Conservation (phyloP, 768 basidiomycete genomes). For the Psilocybe cyanescens region DNA sequence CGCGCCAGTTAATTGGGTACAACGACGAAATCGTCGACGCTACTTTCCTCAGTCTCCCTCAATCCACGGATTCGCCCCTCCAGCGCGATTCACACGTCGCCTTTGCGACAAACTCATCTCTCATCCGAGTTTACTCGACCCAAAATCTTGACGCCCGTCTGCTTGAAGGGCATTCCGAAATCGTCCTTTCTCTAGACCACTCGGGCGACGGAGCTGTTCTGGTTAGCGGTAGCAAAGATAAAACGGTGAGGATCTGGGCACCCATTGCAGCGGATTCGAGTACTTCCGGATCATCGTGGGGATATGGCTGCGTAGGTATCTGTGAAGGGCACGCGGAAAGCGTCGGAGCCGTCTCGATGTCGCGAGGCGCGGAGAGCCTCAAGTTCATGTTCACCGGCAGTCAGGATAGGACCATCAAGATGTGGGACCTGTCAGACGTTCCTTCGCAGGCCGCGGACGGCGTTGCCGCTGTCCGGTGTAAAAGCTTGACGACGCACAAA, state of each 20-base stretch:
- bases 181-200: conserved; percentile 84
- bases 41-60: conserved; percentile 63
- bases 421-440: conserved; percentile 88
- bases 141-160: conserved; percentile 81
- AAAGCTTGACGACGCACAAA: conserved; percentile 82
- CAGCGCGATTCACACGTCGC: conserved; percentile 76
- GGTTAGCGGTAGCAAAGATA: conserved; percentile 94
- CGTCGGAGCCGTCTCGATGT: conserved; percentile 86
- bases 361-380: conserved; percentile 51
- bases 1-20: conserved; percentile 90
- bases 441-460: conserved; percentile 30
- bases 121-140: conserved; percentile 88
- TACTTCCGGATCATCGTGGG: conserved; percentile 34
- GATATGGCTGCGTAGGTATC: conserved; percentile 79
- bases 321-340: conserved; percentile 96
- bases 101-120: conserved; percentile 95
- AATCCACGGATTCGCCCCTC: conserved; percentile 20
- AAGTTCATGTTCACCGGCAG: conserved; percentile 93
- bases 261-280: conserved; percentile 24
- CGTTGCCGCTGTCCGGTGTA: conserved; percentile 50
- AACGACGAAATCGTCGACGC: conserved; percentile 98
- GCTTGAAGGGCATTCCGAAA: conserved; percentile 87
- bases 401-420: conserved; percentile 97
- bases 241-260: conserved; percentile 85
- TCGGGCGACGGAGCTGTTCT: conserved; percentile 70